phyloP scores from a whole-genome alignment of 495 filamentous ascomycete species.

The Penicillium psychrofluorescens region DNA sequence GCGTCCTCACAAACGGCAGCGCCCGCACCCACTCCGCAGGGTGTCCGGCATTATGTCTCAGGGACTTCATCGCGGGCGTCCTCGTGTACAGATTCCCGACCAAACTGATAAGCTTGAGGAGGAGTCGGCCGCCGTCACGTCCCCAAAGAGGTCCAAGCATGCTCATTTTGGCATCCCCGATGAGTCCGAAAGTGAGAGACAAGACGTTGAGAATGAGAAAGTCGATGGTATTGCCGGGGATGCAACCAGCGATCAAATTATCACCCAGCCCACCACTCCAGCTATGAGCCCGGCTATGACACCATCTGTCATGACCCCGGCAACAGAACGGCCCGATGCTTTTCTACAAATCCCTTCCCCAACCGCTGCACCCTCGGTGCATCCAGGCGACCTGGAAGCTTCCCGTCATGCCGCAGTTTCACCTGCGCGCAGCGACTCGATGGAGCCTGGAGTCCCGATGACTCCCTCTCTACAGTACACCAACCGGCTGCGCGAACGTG shows the following conservation, averaged over 20 bases:
- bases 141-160: slow-evolving; percentile 20
- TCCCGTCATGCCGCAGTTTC: slow-evolving; percentile 11
- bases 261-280: not conserved
- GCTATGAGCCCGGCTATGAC: no score
- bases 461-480: slow-evolving; percentile 46
- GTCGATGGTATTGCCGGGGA: not conserved
- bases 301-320: not conserved
- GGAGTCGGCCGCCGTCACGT: not conserved
- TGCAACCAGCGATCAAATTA: not conserved
- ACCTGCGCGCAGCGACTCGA: slow-evolving; percentile 25
- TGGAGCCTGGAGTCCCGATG: slow-evolving; percentile 17
- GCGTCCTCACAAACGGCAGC: slow-evolving; percentile 25
- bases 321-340: slow-evolving; percentile 9
- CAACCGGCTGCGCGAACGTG: slow-evolving; percentile 47
- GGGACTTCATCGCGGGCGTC: slow-evolving; percentile 29
- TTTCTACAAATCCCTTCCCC: slow-evolving; percentile 4
- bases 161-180: slow-evolving; percentile 53
- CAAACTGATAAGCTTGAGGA: slow-evolving; percentile 6
- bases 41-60: slow-evolving; percentile 34
- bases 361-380: not conserved
- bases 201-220: not conserved
- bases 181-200: slow-evolving; percentile 12
- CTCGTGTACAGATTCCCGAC: slow-evolving; percentile 12
- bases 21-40: slow-evolving; percentile 26
- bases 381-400: slow-evolving; percentile 17